phyloP scores from a whole-genome alignment of 305 asterid species.

The Rubia balearica region DNA sequence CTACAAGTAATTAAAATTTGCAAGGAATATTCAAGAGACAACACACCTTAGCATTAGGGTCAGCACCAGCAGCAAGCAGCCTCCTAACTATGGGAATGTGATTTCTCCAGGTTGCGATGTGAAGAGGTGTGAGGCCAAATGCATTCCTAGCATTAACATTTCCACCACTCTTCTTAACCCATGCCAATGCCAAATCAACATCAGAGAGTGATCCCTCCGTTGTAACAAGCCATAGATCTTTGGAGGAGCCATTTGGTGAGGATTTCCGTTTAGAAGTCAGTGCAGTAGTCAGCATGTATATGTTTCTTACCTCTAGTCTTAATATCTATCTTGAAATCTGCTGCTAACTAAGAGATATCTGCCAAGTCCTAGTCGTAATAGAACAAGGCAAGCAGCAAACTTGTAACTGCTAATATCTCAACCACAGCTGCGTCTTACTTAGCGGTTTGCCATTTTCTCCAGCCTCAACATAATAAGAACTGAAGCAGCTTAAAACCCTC shows the following conservation, averaged over 20 bases:
- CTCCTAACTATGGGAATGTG: constrained; percentile 73
- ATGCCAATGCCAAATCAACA: constrained; percentile 52
- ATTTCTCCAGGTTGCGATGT: constrained; percentile 95
- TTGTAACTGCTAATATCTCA: background rate
- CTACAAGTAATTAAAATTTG: constrained; percentile 22
- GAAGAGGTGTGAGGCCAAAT: constrained; percentile 83
- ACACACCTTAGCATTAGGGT: constrained; percentile 94
- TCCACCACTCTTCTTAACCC: constrained; percentile 73
- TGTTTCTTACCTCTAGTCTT: constrained; percentile 4
- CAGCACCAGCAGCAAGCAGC: constrained; percentile 97
- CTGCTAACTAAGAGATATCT: background rate
- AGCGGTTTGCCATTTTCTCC: background rate
- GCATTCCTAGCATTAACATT: constrained; percentile 69
- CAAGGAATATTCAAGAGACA: constrained; percentile 29
- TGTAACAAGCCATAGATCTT: constrained; percentile 71
- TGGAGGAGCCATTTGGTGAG: constrained; percentile 31
- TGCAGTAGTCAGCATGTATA: constrained; percentile 28
- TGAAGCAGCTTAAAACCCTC: constrained; percentile 4
- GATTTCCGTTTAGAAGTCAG: constrained; percentile 39
- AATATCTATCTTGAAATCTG: background rate
- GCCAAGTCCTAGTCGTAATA: background rate
- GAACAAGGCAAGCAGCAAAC: background rate
- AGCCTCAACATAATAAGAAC: constrained; percentile 8
- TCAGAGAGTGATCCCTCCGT: constrained; percentile 69
- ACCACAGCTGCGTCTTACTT: background rate